Base-by-base conservation (phyloP, 2,329 filamentous ascomycete genomes). In the Pezicula neosporulosa region DNA sequence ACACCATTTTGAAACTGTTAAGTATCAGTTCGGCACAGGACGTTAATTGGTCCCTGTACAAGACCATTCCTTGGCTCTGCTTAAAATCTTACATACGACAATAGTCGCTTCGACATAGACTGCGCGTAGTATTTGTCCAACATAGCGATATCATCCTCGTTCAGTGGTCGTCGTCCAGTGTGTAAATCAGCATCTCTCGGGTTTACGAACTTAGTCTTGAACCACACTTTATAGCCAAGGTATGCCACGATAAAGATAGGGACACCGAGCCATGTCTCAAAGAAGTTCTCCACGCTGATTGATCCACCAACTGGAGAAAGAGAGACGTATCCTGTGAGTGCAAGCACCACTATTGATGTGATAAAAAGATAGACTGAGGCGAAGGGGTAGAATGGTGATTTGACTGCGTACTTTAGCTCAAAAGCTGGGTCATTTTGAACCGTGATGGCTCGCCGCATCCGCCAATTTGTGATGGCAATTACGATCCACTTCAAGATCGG, bases 351-450 rank as follows among this genome's bases (percentile, higher is more conserved):
- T 21, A 21, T 44, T 8, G 41, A 44, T 15, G 18, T 44, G 13
- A 44, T 27, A 44, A 44, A 44, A n/a, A 44, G 41, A 21, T 44
- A 44, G 16, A 44, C 41, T 21, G 41, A 44, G 27, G 41, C 41
- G 10, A 44, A 44, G 19, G 41, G 41, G 21, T 44, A 44, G 6
- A 18, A 44, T 27, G 41, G 41, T n/a, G 41, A 44, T 21, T 44
- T 21, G 8, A 44, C 41, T 8, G 41, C 41, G n/a, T 44, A 44
- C 4, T 18, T 18, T 15, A 44, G 21, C 21, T 44, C 41, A 18
- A 44, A 24, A 21, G 41, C 41, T 44, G 41, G 41, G 21, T 44
- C 41, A 27, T 44, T 44, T 27, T 44, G 42, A 30, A n/a, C 3
- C n/a, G 24, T 44, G 42, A 44, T 12, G 6, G 42, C 42, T 28